phyloP scores from a whole-genome alignment of 2,329 filamentous ascomycete species.

The Aspergillus versicolor region DNA sequence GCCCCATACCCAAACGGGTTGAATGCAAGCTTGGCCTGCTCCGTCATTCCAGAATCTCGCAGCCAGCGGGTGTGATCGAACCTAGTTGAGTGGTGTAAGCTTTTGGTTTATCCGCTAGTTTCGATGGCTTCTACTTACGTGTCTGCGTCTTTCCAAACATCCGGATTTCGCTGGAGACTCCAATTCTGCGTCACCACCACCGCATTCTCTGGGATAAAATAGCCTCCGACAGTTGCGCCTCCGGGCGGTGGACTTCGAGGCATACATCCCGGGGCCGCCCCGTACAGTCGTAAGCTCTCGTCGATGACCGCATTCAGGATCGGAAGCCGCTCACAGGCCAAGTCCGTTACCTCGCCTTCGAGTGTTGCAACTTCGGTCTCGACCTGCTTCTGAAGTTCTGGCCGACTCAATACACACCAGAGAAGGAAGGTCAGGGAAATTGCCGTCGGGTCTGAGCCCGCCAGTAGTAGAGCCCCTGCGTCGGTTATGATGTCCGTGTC shows the following conservation, averaged over 20 bases:
- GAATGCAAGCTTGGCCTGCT: neutral
- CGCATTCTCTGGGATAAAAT: neutral
- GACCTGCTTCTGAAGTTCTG: slow-evolving; percentile 1
- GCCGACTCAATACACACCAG: slow-evolving; percentile 2
- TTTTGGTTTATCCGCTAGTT: neutral
- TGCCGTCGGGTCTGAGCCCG: slow-evolving; percentile 6
- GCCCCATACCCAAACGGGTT: slow-evolving; percentile 3
- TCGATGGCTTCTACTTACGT: neutral
- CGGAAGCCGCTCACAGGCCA: neutral
- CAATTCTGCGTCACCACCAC: neutral
- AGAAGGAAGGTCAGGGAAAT: slow-evolving; percentile 3
- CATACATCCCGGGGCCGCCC: neutral
- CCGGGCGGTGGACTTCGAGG: slow-evolving; percentile 1
- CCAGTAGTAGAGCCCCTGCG: slow-evolving; percentile 1
- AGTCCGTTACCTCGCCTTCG: neutral
- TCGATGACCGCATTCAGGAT: slow-evolving; percentile 1
- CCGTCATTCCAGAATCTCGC: neutral
- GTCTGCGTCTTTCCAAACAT: neutral
- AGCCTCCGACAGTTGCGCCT: neutral
- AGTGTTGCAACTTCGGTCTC: slow-evolving; percentile 1
- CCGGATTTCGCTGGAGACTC: neutral
- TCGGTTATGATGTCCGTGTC: slow-evolving; percentile 3
- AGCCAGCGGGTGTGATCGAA: slow-evolving; percentile 3
- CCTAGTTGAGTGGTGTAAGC: neutral
- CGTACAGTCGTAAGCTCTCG: neutral